Base-by-base conservation (phyloP, 2,329 filamentous ascomycete species). In the Microdochium nivale region DNA sequence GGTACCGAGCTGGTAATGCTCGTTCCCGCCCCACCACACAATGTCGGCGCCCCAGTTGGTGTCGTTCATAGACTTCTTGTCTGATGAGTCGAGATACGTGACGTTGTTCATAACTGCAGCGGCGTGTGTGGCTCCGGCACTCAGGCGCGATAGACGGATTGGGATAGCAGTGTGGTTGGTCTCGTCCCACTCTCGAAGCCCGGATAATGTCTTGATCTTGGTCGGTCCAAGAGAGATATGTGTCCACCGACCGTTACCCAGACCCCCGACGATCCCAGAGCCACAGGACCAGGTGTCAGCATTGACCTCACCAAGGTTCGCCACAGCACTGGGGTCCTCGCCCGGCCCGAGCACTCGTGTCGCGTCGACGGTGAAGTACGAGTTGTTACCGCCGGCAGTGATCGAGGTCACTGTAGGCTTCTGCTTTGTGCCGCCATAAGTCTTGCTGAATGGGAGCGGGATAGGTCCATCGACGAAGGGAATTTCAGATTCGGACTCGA, bases 11-110 rank as follows among this genome's bases (percentile, higher is more conserved):
- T 99, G 94, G 67, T 87, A 96, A 65, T 86, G 81, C 71, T 97
- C 91, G 62, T 97, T 99, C 50, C 90, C 90, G 55, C 94, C 94
- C 89, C 91, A 99, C 75, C 89, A 95, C 1, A 97, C 67, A 27
- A 91, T 84, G 65, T 97, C 94, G 3, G 87, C 83, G 48, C 94
- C 94, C 81, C 85, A 96, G 65, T 94, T 91, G 1, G 84, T 89
- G 61, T 90, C 87, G 57, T 88, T 86, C 40, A 80, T 72, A 1
- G 78, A 77, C 16, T 60, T 74, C 51, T 64, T 69, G 54, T 60
- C 65, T 2, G 76, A 71, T 1, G 84, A 77, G 16, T 75, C 70
- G 5, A 90, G 76, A 50, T 83, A 76, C 1, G 88, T 88, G 27
- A 87, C 80, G 64, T 96, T 96, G 62, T 84, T 79, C 82, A 97